Conservation (phyloP, 768 basidiomycete species). For the Boletus coccyginus region DNA sequence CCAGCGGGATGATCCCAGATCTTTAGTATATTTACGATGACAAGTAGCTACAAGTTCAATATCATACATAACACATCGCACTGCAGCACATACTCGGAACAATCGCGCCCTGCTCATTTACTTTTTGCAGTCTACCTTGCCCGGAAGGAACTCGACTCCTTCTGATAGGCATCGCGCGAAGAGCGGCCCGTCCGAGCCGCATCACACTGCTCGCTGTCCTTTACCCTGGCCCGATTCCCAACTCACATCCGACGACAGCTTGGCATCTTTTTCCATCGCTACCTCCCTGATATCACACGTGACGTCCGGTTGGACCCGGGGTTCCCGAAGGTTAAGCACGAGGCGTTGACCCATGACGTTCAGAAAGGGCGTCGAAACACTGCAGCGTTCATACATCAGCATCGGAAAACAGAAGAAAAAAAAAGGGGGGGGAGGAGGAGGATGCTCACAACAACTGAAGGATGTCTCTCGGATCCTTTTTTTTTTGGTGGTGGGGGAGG, state of each 20-base stretch:
- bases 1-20: slow-evolving; percentile 6
- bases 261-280: neutral
- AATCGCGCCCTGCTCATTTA: neutral
- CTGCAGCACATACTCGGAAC: neutral
- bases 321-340: slow-evolving; percentile 19
- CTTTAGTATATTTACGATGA: slow-evolving; percentile 5
- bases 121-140: neutral
- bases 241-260: neutral
- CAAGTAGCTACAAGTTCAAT: neutral
- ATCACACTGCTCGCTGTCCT: too few species aligned
- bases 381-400: neutral
- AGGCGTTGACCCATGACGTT: slow-evolving; percentile 22
- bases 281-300: slow-evolving; percentile 15
- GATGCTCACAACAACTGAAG: slow-evolving; percentile 8
- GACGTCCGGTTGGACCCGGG: neutral
- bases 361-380: slow-evolving; percentile 10
- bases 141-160: neutral
- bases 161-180: neutral
- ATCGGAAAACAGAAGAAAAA: neutral
- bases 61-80: neutral
- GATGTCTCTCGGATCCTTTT: slow-evolving; percentile 18
- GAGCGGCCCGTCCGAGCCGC: too few species aligned
- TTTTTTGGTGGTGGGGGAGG: too few species aligned
- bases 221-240: neutral
- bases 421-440: neutral